Percentiles rank a stretch among this genome's conserved stretches.
These are phyloP conservation scores for Plenodomus biglobosus DNA, from an alignment of 2,329 filamentous ascomycete species.

Conservation along the genomic window DNA sequence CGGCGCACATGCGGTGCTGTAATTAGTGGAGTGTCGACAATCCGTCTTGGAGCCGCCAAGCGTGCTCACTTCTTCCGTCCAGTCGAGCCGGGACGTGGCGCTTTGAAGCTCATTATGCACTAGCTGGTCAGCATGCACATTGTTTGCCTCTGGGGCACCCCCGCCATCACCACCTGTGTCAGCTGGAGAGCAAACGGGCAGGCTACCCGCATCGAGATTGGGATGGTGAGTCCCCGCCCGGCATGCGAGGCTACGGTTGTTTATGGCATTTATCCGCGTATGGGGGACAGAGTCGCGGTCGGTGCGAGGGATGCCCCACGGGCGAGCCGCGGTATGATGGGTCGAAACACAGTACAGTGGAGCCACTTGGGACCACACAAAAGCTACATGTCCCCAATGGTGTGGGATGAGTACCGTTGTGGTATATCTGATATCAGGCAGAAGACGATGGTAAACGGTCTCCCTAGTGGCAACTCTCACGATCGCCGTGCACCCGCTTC, in stretches of 20 bases:
- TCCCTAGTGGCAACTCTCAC: too few relatives aligned
- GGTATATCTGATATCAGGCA: background rate
- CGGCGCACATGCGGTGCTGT: conserved; percentile 4
- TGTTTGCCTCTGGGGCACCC: conserved; percentile 4
- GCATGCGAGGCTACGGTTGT: conserved; percentile 15
- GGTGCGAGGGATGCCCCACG: conserved; percentile 15
- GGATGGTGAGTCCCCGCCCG: conserved; percentile 5
- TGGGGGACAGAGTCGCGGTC: conserved; percentile 8
- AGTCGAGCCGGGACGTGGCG: conserved; percentile 11
- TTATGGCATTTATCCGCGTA: conserved; percentile 24
- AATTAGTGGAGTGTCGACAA: conserved; percentile 19
- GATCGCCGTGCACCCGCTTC: background rate
- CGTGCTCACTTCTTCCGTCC: conserved; percentile 16
- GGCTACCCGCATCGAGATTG: conserved; percentile 1
- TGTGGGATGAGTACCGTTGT: background rate
- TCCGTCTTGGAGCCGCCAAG: conserved; percentile 28
- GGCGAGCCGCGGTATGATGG: conserved; percentile 10
- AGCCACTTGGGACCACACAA: background rate
- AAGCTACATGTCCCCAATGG: background rate
- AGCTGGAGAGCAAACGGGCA: conserved; percentile 4
- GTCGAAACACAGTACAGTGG: background rate
- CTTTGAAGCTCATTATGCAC: conserved; percentile 1
- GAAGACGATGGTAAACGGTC: background rate
- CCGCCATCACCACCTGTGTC: conserved; percentile 1
- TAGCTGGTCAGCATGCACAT: background rate